Evolutionary conservation across 2,329 filamentous ascomycete species (phyloP), one percentile per base, ranked within the genome.

Genomic region (Rachicladosporium sp.): DNA sequence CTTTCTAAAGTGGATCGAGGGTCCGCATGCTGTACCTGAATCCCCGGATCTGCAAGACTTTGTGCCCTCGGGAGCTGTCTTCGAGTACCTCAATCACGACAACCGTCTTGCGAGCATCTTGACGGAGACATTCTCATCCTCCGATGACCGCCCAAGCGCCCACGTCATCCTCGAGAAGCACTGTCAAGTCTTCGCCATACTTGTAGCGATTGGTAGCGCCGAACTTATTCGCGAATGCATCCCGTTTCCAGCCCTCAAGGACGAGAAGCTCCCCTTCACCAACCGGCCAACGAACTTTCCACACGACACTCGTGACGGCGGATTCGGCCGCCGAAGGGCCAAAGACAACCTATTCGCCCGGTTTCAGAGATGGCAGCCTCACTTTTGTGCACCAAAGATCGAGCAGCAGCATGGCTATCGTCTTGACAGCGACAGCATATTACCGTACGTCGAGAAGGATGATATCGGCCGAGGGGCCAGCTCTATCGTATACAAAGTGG

Each of bases 151-250:
- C 13, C 33, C 11, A 7, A 35, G 15, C 23, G 6, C 8, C 13
- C 9, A 35, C 15, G 10, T 15, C 10, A 35, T 38, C 8, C 6
- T 38, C 6, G 19, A 11, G 8, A 13, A 10, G 11, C 33, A 38
- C 19, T 33, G 30, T n/a, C 15, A 29, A 9, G 36, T 38, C 7
- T 38, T 38, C 12, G 36, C 36, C 23, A 38, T 38, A 10, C 31
- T 38, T 8, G 12, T 38, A 2, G 8, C 5, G 2, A 38, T 38
- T 8, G 36, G 19, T 10, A n/a, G 30, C 3, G 15, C 29, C 31
- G 10, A 12, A 12, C 19, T 33, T 23, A 38, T 38, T 10, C 11
- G 15, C 15, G n/a, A n/a, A n/a, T n/a, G n/a, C n/a, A n/a, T n/a
- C n/a, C n/a, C n/a, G n/a, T n/a, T n/a, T n/a, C n/a, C n/a, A n/a